Base-by-base conservation (phyloP, 2,329 filamentous ascomycete genomes). In the Emmonsiellopsis sp. region DNA sequence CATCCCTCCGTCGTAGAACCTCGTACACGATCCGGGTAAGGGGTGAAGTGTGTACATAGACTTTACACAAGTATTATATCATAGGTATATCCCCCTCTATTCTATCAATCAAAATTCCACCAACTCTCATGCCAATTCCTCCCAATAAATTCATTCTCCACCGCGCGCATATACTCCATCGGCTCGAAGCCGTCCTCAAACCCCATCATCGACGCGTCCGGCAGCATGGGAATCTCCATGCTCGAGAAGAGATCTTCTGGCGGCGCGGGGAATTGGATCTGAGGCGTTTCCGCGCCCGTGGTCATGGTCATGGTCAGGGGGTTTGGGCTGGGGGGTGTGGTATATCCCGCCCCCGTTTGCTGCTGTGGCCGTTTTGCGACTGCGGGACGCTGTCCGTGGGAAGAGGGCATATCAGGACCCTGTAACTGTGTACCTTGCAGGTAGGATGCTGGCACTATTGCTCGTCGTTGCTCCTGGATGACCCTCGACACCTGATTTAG, bases 91-190 rank as follows among this genome's bases (percentile, higher is more conserved):
- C 16, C 32, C 16, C 31, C n/a, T n/a, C n/a, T n/a, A n/a, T n/a
- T 50, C 46, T 35, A 49, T 32, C 10, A 38, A 15, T 15, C 13
- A 30, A 38, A 10, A 26, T 26, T 26, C 50, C 50, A 51, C 50
- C 50, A 51, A 34, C 38, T 44, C 16, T 51, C 50, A 44, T 51
- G 50, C 50, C 50, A 51, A 20, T 51, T 44, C 16, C 50, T 37
- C 10, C 37, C 37, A 10, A 44, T 30, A 51, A 51, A 44, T 20
- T 51, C 50, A 31, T 44, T 44, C 40, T 51, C 50, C 9, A 51
- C 32, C 9, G 50, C 50, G 37, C 50, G 13, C 26, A 37, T 30
- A 35, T 44, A 51, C 16, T 30, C 37, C 50, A 51, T 44, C 34
- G 50, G 50, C 26, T 51, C 32, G 30, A 51, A 41, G 13, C 46